phyloP scores from a whole-genome alignment of 306 rosid species.

The Pterocarpus macrocarpus region DNA sequence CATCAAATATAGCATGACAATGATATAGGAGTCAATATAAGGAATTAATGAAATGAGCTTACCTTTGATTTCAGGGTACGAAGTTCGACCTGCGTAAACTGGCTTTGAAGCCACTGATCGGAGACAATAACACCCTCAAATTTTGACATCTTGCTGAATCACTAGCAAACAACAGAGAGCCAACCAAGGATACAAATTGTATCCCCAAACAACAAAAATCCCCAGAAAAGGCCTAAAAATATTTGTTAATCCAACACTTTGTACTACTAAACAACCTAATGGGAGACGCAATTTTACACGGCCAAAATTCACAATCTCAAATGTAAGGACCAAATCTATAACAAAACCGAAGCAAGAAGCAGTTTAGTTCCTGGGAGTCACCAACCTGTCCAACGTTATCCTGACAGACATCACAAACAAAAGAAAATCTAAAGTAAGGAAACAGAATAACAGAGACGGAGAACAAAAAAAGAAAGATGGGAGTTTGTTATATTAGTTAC shows the following conservation, averaged over 20 bases:
- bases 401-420: conserved; percentile 53
- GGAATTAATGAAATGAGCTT: conserved; percentile 44
- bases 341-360: conserved; percentile 38
- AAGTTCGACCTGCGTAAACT: conserved; percentile 96
- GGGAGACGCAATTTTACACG: conserved; percentile 41
- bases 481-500: conserved; percentile 47
- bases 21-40: conserved; percentile 16
- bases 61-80: conserved; percentile 86
- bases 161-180: conserved; percentile 28
- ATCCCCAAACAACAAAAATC: conserved; percentile 35
- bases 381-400: conserved; percentile 51
- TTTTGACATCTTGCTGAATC: conserved; percentile 72
- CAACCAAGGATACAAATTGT: conserved; percentile 35
- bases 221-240: neutral
- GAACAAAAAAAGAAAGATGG: neutral
- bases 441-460: neutral
- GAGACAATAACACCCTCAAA: conserved; percentile 84
- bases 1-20: conserved; percentile 9
- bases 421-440: conserved; percentile 45
- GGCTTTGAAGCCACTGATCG: conserved; percentile 93
- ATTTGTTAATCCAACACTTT: conserved; percentile 6
- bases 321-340: conserved; percentile 35
- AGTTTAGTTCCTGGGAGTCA: conserved; percentile 46
- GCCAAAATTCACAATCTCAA: conserved; percentile 34
- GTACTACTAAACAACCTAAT: conserved; percentile 35